Conservation (phyloP, 441 rosid genomes). For the Populus tomentosa region DNA sequence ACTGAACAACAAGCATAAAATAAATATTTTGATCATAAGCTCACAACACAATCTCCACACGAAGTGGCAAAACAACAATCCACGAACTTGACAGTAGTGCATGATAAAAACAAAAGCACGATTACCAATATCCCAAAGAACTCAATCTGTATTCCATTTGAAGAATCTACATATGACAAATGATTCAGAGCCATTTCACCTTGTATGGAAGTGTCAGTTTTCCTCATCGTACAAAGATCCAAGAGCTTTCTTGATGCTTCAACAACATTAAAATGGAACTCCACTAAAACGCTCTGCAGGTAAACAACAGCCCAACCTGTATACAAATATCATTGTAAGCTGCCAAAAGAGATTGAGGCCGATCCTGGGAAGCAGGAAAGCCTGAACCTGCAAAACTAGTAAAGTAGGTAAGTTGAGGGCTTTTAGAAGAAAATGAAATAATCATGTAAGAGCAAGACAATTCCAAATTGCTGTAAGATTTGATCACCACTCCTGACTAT, state of each 20-base stretch:
- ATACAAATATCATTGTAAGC: slow-evolving; percentile 41
- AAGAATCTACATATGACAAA: background rate
- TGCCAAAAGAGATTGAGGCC: slow-evolving; percentile 28
- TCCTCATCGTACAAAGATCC: background rate
- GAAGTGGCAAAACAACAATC: background rate
- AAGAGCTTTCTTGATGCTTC: background rate
- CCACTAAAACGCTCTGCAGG: slow-evolving; percentile 31
- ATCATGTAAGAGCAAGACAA: background rate
- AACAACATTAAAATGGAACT: slow-evolving; percentile 6
- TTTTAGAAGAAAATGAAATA: background rate
- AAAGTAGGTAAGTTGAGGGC: slow-evolving; percentile 23
- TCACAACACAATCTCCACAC: background rate
- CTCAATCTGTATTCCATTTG: background rate
- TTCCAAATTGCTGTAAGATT: slow-evolving; percentile 4
- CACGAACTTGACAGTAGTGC: background rate
- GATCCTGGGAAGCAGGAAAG: slow-evolving; percentile 39
- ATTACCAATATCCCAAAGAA: background rate
- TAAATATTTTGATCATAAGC: background rate
- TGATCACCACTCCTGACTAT: slow-evolving; percentile 20
- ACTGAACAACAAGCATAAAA: background rate
- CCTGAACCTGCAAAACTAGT: slow-evolving; percentile 44
- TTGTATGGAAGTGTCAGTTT: background rate
- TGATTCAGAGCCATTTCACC: background rate
- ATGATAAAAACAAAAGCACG: background rate
- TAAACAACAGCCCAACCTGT: slow-evolving; percentile 34